These are phyloP conservation scores for Paecilomyces formosus DNA, from an alignment of 2,329 filamentous ascomycete genomes.

Conservation along the genomic window DNA sequence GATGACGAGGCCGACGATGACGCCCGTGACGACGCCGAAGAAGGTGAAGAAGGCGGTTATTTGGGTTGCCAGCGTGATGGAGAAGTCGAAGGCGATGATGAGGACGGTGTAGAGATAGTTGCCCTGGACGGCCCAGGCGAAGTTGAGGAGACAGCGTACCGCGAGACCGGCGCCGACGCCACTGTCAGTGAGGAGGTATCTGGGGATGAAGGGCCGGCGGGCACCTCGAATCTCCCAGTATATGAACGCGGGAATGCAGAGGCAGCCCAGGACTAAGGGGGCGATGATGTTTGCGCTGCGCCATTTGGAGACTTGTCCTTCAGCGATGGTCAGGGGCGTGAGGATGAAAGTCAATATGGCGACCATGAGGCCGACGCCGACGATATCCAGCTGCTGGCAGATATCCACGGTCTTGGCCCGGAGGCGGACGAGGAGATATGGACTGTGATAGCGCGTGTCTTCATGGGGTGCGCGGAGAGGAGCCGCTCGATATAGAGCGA, in stretches of 20 bases:
- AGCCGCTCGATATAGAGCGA: conserved; percentile 43
- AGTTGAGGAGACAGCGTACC: conserved; percentile 50
- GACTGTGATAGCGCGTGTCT: conserved; percentile 16
- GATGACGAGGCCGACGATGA: conserved; percentile 50
- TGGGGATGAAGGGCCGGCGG: not conserved
- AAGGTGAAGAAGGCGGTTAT: conserved; percentile 55
- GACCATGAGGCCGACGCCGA: conserved; percentile 47
- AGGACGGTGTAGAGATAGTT: conserved; percentile 60
- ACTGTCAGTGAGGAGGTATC: conserved; percentile 51
- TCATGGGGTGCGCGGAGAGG: conserved; percentile 23
- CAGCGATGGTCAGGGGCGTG: conserved; percentile 52
- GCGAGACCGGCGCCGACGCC: conserved; percentile 57
- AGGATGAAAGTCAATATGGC: conserved; percentile 47
- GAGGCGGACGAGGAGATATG: conserved; percentile 36
- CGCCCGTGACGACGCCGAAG: conserved; percentile 51
- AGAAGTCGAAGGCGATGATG: conserved; percentile 54
- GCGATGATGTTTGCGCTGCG: conserved; percentile 43
- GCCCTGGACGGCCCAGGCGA: conserved; percentile 54
- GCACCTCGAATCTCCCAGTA: conserved; percentile 41
- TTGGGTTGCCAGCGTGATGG: conserved; percentile 49
- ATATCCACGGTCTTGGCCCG: conserved; percentile 35
- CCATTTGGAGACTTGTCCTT: conserved; percentile 44
- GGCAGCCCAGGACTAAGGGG: conserved; percentile 45
- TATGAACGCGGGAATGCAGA: conserved; percentile 44
- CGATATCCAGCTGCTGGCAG: conserved; percentile 50